These are phyloP conservation scores for Pestalotiopsis sp. DNA, from an alignment of 2,329 filamentous ascomycete species.

Conservation along the genomic window DNA sequence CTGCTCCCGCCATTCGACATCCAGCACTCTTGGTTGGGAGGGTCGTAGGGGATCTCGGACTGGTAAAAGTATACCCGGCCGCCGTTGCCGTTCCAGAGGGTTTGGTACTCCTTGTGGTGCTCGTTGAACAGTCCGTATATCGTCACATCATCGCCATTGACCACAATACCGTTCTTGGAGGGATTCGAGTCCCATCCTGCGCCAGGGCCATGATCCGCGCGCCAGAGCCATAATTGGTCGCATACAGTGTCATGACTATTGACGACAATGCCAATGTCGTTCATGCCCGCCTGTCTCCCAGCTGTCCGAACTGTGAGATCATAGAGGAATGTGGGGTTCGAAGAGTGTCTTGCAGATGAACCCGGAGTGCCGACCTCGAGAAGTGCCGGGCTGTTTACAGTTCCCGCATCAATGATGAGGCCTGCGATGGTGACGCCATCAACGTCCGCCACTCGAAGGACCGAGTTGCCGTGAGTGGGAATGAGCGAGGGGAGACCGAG, in stretches of 20 bases:
- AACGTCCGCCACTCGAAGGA: constrained; percentile 28
- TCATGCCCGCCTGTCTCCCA: constrained; percentile 23
- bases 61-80: constrained; percentile 36
- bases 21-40: constrained; percentile 31
- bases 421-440: constrained; percentile 32
- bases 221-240: constrained; percentile 35
- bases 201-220: constrained; percentile 32
- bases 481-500: constrained; percentile 32
- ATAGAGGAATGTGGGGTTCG: constrained; percentile 33
- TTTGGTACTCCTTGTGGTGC: constrained; percentile 34
- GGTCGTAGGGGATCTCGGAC: constrained; percentile 35
- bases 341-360: constrained; percentile 19
- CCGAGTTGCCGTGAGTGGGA: constrained; percentile 25
- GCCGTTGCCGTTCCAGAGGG: constrained; percentile 32
- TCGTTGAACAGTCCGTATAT: constrained; percentile 36
- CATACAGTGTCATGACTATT: constrained; percentile 32
- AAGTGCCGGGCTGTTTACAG: constrained; percentile 25
- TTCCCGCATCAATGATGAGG: constrained; percentile 32
- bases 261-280: constrained; percentile 30
- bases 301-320: constrained; percentile 33
- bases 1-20: constrained; percentile 21
- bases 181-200: constrained; percentile 31
- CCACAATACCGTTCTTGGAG: constrained; percentile 30
- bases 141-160: constrained; percentile 31
- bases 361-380: constrained; percentile 29